phyloP scores from a whole-genome alignment of 2,329 filamentous ascomycete genomes.

The Aspergillus sp. region DNA sequence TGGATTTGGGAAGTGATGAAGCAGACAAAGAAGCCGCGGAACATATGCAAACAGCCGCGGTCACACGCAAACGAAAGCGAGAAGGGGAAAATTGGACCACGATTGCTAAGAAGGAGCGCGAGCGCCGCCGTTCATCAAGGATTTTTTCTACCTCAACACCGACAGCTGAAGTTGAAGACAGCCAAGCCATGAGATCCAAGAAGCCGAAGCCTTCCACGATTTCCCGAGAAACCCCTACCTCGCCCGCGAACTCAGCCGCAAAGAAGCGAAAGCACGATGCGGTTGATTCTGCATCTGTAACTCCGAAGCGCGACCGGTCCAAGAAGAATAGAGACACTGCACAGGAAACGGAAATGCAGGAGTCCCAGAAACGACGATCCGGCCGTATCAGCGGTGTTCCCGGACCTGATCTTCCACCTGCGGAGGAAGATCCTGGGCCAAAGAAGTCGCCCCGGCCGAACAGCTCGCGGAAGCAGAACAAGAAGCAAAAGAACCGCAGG shows the following conservation, averaged over 20 bases:
- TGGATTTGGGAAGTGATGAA: conserved; percentile 26
- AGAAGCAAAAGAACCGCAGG: conserved; percentile 9
- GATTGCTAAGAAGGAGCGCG: conserved; percentile 22
- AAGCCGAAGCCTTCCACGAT: conserved; percentile 5
- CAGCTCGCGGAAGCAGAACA: conserved; percentile 23
- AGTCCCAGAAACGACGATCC: conserved; percentile 32
- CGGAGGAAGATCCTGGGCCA: conserved; percentile 13
- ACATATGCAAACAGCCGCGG: conserved; percentile 11
- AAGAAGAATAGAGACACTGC: conserved; percentile 1
- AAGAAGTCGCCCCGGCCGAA: conserved; percentile 17
- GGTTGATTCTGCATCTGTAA: conserved; percentile 4
- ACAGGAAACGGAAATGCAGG: conserved; percentile 13
- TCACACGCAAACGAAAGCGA: conserved; percentile 37
- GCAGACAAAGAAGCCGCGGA: conserved; percentile 8
- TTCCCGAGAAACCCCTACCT: conserved; percentile 11
- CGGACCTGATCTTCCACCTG: conserved; percentile 5
- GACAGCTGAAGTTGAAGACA: conserved; percentile 9
- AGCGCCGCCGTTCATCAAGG: conserved; percentile 32
- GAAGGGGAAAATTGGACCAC: conserved; percentile 23
- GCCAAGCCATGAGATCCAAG: conserved; percentile 16
- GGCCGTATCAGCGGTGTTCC: conserved; percentile 26
- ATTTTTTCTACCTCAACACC: conserved; percentile 20
- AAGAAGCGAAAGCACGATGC: conserved; percentile 26
- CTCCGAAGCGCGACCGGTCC: background rate
- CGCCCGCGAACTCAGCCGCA: conserved; percentile 21